Conservation (phyloP, 208 protist genomes). For the Trypanosoma conorhini region DNA sequence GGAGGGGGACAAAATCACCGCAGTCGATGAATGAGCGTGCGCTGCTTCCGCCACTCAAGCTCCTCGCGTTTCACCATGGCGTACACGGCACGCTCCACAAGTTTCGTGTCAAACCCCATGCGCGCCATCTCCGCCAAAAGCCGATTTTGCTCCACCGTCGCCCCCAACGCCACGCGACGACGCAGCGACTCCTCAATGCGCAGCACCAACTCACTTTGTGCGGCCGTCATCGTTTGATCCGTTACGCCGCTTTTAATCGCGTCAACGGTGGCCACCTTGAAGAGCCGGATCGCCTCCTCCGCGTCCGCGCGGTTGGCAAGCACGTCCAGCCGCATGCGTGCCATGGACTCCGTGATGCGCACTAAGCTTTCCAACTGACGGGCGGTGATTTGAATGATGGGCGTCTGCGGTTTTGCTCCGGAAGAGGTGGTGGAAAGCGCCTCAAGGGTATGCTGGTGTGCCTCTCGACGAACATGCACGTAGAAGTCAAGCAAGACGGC, state of each 20-base stretch:
- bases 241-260: constrained; percentile 86
- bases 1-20: constrained; percentile 37
- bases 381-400: constrained; percentile 96
- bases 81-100: constrained; percentile 86
- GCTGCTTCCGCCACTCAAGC: constrained; percentile 91
- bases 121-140: constrained; percentile 77
- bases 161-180: constrained; percentile 77
- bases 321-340: constrained; percentile 94
- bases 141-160: constrained; percentile 84
- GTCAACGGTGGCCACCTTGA: constrained; percentile 95
- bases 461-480: constrained; percentile 91
- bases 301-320: constrained; percentile 91
- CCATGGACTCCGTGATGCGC: constrained; percentile 97
- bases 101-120: constrained; percentile 83
- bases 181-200: constrained; percentile 86
- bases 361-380: constrained; percentile 96
- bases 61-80: constrained; percentile 91
- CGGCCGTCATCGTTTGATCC: constrained; percentile 79
- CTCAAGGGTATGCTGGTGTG: constrained; percentile 78
- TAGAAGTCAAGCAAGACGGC: constrained; percentile 96
- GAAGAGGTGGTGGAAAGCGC: constrained; percentile 35
- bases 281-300: constrained; percentile 96
- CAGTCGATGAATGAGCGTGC: constrained; percentile 70
- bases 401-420: constrained; percentile 31
- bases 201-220: constrained; percentile 81